A percentile compares a stretch with the other conserved stretches of the same genome.
phyloP scores from a whole-genome alignment of 495 filamentous ascomycete species.

The Acidomyces sp. region DNA sequence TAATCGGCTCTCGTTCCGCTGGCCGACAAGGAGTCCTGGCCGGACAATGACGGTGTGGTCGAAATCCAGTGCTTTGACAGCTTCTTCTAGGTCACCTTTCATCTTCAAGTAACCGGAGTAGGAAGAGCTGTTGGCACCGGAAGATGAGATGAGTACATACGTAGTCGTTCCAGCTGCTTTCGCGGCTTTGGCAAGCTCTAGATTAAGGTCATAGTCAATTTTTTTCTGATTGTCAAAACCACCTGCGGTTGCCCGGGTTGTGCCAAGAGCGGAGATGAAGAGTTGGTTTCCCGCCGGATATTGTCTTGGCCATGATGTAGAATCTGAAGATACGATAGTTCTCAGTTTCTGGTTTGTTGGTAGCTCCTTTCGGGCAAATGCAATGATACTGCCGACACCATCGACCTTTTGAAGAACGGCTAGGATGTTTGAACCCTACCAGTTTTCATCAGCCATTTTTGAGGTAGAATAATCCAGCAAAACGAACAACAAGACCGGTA shows the following conservation, averaged over 20 bases:
- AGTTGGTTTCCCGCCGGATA: conserved; percentile 26
- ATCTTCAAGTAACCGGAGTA: conserved; percentile 43
- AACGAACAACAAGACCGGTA: conserved; percentile 29
- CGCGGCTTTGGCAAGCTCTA: conserved; percentile 37
- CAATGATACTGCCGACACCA: conserved; percentile 22
- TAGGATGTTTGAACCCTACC: conserved; percentile 29
- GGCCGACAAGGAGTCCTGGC: conserved; percentile 63
- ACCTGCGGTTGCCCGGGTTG: conserved; percentile 30
- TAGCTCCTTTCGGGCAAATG: conserved; percentile 28
- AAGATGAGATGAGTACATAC: conserved; percentile 36
- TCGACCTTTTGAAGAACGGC: conserved; percentile 13
- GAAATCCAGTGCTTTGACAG: conserved; percentile 57
- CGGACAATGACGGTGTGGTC: conserved; percentile 59
- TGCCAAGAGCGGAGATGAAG: conserved; percentile 31
- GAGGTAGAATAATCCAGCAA: background rate
- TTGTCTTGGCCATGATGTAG: conserved; percentile 26
- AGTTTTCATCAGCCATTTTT: background rate
- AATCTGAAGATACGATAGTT: conserved; percentile 22
- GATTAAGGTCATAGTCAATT: conserved; percentile 39
- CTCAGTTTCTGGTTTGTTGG: conserved; percentile 24
- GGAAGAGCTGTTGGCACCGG: conserved; percentile 15
- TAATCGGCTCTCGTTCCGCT: conserved; percentile 40
- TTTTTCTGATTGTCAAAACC: conserved; percentile 36
- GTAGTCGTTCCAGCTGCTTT: conserved; percentile 37
- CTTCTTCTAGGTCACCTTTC: conserved; percentile 68